Evolutionary conservation across 225 moss, liverwort and hornwort genomes (phyloP).

Genomic region (Physcomitrium patens): DNA sequence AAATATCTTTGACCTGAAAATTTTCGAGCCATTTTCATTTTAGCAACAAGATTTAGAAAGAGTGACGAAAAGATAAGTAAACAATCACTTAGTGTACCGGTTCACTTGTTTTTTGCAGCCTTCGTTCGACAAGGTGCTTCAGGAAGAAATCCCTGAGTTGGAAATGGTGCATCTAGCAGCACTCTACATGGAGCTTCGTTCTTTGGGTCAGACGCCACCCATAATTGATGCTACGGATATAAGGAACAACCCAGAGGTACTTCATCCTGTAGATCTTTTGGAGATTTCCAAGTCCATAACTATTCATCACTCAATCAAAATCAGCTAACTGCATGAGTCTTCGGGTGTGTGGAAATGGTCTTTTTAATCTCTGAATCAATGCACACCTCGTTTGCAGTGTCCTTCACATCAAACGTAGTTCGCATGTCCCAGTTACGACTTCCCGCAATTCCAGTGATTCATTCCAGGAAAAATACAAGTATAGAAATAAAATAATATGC

Average conservation of each 20-base stretch:
- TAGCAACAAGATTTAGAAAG: background rate
- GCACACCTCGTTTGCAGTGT: background rate
- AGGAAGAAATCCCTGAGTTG: slow-evolving; percentile 72
- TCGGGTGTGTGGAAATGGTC: background rate
- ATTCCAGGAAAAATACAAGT: background rate
- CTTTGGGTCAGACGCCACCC: slow-evolving; percentile 67
- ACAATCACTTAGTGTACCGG: background rate
- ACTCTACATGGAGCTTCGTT: slow-evolving; percentile 77
- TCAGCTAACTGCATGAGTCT: background rate
- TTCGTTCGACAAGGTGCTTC: slow-evolving; percentile 79
- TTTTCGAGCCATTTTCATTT: background rate
- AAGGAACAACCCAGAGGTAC: slow-evolving; percentile 80
- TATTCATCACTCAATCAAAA: background rate
- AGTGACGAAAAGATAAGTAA: background rate
- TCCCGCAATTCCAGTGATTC: background rate
- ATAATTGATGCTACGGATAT: slow-evolving; percentile 80
- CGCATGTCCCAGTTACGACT: background rate
- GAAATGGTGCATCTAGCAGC: slow-evolving; percentile 66
- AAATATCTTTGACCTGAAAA: background rate
- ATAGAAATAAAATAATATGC: background rate
- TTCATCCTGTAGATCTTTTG: slow-evolving; percentile 1
- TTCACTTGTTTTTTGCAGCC: slow-evolving; percentile 52
- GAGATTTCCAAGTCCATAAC: background rate
- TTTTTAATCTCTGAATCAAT: background rate
- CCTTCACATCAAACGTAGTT: background rate